A percentile compares a stretch with the other conserved stretches of the same genome.
Evolutionary conservation across 78 protist species (phyloP).

Genomic region (Cavenderia fasciculata): DNA sequence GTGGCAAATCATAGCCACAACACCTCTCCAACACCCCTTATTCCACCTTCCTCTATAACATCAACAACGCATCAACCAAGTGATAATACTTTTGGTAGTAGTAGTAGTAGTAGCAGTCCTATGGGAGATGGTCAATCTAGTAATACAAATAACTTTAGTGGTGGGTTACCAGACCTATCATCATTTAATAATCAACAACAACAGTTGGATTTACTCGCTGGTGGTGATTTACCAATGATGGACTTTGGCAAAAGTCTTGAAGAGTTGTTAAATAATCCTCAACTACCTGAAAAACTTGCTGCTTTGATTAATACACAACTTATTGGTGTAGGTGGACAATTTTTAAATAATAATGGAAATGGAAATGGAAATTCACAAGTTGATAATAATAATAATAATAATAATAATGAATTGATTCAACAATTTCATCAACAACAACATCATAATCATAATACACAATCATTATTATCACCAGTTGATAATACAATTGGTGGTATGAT

Average conservation of each 20-base stretch:
- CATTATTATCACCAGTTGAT: not conserved
- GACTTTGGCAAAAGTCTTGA: slow-evolving; percentile 21
- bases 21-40: too few relatives aligned
- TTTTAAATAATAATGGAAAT: not conserved
- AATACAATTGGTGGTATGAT: not conserved
- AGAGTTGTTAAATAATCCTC: slow-evolving; percentile 50
- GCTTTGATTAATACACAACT: slow-evolving; percentile 15
- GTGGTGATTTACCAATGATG: not conserved
- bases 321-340: too few relatives aligned
- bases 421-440: not conserved
- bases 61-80: not conserved
- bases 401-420: not conserved
- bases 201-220: not conserved
- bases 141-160: not conserved
- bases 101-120: not conserved
- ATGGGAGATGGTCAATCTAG: not conserved
- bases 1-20: too few relatives aligned
- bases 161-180: not conserved
- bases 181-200: too few relatives aligned
- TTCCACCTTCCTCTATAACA: too few relatives aligned
- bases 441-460: not conserved
- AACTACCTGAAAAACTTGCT: slow-evolving; percentile 25
- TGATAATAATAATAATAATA: not conserved
- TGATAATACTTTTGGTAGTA: not conserved
- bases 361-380: not conserved